These are phyloP conservation scores for Brassica incana DNA, from an alignment of 345 rosid genomes.

Conservation along the genomic window DNA sequence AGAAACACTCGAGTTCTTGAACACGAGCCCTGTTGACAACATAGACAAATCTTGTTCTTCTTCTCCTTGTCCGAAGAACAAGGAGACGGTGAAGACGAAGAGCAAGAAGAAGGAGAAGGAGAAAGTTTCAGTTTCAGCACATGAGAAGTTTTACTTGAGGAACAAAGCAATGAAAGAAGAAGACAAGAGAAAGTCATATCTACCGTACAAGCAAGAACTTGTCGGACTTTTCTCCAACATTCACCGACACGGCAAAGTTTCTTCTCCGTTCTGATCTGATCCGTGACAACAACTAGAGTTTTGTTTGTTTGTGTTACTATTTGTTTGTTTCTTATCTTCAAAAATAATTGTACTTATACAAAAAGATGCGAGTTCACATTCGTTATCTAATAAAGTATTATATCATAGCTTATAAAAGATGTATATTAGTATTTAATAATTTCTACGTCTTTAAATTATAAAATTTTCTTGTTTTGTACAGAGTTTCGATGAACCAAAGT, in stretches of 20 bases:
- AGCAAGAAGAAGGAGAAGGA: conserved; percentile 33
- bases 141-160: conserved; percentile 67
- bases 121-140: conserved; percentile 49
- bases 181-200: conserved; percentile 59
- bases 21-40: conserved; percentile 7
- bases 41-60: not conserved
- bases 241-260: conserved; percentile 41
- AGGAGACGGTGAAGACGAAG: conserved; percentile 4
- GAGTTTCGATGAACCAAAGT: not conserved
- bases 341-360: not conserved
- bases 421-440: conserved; percentile 11
- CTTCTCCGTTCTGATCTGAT: conserved; percentile 45
- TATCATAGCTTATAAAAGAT: not conserved
- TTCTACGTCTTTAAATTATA: not conserved
- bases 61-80: not conserved
- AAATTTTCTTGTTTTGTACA: not conserved
- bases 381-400: conserved; percentile 8
- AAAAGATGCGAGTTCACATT: not conserved
- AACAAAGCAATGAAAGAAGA: conserved; percentile 60
- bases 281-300: not conserved
- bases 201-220: conserved; percentile 72
- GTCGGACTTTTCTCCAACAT: conserved; percentile 59
- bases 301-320: not conserved
- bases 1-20: conserved; percentile 47
- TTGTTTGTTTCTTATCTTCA: not conserved